Evolutionary conservation across 805 yeast genomes (phyloP), one percentile per base, ranked within the genome.

Genomic region (Teunomyces panamensis): DNA sequence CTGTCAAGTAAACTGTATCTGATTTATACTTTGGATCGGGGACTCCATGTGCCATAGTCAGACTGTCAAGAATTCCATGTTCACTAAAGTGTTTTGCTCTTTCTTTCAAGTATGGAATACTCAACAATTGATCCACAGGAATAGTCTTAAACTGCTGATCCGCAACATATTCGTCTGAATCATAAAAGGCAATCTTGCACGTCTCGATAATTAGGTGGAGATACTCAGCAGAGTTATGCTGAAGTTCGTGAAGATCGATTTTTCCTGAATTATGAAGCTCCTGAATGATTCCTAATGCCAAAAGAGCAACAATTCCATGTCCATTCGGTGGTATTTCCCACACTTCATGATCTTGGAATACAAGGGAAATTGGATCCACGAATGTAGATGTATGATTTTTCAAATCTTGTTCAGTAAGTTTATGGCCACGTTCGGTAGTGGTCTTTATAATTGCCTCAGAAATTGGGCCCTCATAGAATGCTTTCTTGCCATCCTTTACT

Each of bases 311-410:
- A 10, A 87, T 64, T 7, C 95, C 95, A 46, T 87, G 89, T 3
- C 92, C 89, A 63, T 83, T 87, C 10, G 96, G 96, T 9, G 96
- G 94, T 52, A 87, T 82, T 62, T 87, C 94, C 88, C 91, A 84
- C 24, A 87, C 69, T 27, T 72, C 75, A 42, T 65, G 58, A 9
- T 79, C 86, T 42, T 77, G 68, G 47, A 81, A 73, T 30, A 77
- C 74, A 46, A 78, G 63, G 13, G 67, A 65, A 14, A 87, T 79
- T 2, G 95, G 92, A 1, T 83, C 84, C 20, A 85, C 84, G 55
- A 79, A 74, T 0, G 84, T 75, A 1, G 90, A 78, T 0, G 75
- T 66, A 62, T 87, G 94, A 16, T 58, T 52, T 13, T 64, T 63
- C 42, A 87, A 69, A 59, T 87, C 96, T 6, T 78, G 78, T 37